Conservation (phyloP, 176 grass and related monocot genomes). For the maize (Zea mays) region DNA sequence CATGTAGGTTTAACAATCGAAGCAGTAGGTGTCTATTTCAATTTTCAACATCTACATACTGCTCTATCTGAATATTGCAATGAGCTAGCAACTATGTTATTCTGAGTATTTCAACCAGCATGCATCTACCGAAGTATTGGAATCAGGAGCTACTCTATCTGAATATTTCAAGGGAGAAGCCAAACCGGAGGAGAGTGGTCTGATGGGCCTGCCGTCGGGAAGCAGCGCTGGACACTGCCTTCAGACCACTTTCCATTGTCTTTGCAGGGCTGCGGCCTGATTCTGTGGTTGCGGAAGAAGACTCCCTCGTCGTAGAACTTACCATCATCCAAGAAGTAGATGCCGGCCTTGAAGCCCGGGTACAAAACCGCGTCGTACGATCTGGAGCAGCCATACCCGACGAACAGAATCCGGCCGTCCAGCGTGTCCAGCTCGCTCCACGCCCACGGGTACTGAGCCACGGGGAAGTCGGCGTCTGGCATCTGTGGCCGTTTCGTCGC, state of each 20-base stretch:
- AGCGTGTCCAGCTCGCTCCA: not conserved
- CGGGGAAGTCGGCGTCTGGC: not conserved
- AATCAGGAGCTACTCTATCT: too few species aligned
- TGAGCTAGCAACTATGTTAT: too few species aligned
- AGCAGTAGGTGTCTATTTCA: not conserved
- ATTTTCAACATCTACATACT: too few species aligned
- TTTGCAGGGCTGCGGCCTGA: not conserved
- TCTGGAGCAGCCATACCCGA: not conserved
- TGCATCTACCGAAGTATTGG: too few species aligned
- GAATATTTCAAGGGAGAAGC: not conserved
- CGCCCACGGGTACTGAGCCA: not conserved
- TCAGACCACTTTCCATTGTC: not conserved
- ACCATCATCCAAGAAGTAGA: not conserved
- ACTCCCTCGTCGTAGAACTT: not conserved
- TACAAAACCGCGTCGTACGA: not conserved
- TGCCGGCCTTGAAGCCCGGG: not conserved
- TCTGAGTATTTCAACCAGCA: too few species aligned
- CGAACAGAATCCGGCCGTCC: not conserved
- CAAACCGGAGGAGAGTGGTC: not conserved
- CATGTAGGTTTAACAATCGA: not conserved
- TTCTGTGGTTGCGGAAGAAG: not conserved
- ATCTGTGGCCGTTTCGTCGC: not conserved
- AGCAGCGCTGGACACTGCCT: not conserved
- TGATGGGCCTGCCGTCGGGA: not conserved
- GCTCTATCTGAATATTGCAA: too few species aligned